Conservation (phyloP, 176 grass and related monocot genomes). For the Phoenix roebelenii region DNA sequence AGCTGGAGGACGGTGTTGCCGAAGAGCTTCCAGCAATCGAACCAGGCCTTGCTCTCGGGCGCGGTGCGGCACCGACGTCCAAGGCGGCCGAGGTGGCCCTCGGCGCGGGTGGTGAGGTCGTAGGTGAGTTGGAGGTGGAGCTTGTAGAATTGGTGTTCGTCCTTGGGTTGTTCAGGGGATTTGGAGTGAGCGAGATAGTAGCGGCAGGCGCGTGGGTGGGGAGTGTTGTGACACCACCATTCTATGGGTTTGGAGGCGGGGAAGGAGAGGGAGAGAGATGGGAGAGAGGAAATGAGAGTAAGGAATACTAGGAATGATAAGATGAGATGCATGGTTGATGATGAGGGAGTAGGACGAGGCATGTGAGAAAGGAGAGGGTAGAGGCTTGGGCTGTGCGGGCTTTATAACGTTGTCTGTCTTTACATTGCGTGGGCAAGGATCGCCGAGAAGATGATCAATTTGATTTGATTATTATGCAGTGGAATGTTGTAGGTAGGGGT, state of each 20-base stretch:
- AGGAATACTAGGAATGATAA: conserved; percentile 5
- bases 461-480: no score
- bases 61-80: conserved; percentile 12
- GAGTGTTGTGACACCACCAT: conserved; percentile 30
- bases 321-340: not conserved
- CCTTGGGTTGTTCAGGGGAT: not conserved
- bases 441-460: no score
- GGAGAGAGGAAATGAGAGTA: not conserved
- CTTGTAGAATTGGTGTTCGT: conserved; percentile 17
- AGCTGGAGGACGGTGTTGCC: conserved; percentile 27
- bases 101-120: conserved; percentile 18
- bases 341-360: no score
- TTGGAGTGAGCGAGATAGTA: conserved; percentile 15
- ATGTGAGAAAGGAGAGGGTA: no score
- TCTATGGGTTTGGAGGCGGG: conserved; percentile 10
- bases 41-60: conserved; percentile 16
- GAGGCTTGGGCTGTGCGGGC: no score
- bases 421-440: no score
- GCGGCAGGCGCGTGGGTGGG: conserved; percentile 27
- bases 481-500: no score
- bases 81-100: conserved; percentile 16
- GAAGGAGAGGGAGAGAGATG: not conserved
- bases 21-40: conserved; percentile 44
- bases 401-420: no score
- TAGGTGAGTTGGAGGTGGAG: conserved; percentile 25